Evolutionary conservation across 2,329 filamentous ascomycete genomes (phyloP).

Genomic region (Fusarium floridanum): DNA sequence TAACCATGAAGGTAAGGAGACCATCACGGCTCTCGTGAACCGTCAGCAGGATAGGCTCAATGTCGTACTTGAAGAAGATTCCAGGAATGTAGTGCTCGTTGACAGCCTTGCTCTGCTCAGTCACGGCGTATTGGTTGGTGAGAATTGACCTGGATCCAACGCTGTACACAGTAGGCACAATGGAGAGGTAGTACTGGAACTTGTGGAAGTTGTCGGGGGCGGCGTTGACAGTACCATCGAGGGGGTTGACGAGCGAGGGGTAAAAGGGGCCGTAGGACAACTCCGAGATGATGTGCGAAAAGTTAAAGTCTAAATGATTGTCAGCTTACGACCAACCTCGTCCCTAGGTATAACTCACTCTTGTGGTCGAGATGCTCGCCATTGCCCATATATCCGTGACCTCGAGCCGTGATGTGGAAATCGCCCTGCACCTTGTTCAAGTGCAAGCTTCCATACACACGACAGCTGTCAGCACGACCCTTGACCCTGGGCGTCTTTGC

Average conservation of each 20-base stretch:
- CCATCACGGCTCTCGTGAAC: constrained; percentile 85
- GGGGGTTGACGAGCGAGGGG: constrained; percentile 90
- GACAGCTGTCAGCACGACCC: constrained; percentile 77
- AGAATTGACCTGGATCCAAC: constrained; percentile 76
- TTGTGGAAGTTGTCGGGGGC: constrained; percentile 88
- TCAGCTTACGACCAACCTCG: constrained; percentile 27
- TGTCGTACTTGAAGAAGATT: constrained; percentile 98
- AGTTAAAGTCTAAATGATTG: constrained; percentile 82
- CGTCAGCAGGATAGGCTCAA: constrained; percentile 91
- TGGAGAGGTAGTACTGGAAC: constrained; percentile 96
- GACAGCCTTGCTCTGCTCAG: constrained; percentile 82
- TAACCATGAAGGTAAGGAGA: constrained; percentile 80
- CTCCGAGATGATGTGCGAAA: constrained; percentile 95
- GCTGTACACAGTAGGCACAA: constrained; percentile 95
- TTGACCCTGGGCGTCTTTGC: constrained; percentile 80
- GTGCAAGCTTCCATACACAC: constrained; percentile 89
- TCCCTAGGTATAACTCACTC: constrained; percentile 64
- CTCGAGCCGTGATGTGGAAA: constrained; percentile 95
- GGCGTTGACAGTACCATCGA: constrained; percentile 87
- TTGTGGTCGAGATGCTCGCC: constrained; percentile 84
- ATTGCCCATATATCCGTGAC: constrained; percentile 91
- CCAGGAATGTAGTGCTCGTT: constrained; percentile 82
- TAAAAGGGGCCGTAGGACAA: constrained; percentile 98
- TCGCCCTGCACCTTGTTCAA: constrained; percentile 98
- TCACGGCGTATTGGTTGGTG: constrained; percentile 98